These are phyloP conservation scores for Gossypium trilobum DNA, from an alignment of 441 rosid genomes.

Conservation along the genomic window DNA sequence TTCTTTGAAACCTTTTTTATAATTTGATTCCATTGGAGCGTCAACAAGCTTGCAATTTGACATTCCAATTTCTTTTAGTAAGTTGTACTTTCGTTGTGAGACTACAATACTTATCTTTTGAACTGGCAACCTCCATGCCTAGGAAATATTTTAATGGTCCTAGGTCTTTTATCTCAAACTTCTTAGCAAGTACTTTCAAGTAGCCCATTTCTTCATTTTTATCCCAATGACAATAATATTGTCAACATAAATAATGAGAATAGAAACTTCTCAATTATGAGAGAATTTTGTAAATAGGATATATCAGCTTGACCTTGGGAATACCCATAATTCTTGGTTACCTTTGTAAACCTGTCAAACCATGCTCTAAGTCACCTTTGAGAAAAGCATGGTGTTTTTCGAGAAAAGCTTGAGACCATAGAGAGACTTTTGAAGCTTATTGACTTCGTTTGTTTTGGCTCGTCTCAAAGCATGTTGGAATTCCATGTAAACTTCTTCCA, in stretches of 20 bases:
- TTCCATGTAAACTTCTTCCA: background rate
- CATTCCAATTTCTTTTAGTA: background rate
- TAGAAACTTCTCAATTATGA: background rate
- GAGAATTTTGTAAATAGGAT: background rate
- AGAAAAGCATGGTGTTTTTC: no score
- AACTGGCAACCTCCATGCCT: background rate
- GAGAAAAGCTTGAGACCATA: background rate
- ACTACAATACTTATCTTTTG: background rate
- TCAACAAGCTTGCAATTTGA: background rate
- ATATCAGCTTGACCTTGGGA: background rate
- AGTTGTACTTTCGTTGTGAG: background rate
- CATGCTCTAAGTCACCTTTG: background rate
- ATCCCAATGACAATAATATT: background rate
- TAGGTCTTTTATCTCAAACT: background rate
- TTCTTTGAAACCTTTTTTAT: no score
- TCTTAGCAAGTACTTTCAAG: background rate
- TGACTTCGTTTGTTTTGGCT: background rate
- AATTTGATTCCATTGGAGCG: background rate
- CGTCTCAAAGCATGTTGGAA: background rate
- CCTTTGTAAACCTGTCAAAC: background rate
- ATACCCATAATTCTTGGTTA: background rate
- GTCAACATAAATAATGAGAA: background rate
- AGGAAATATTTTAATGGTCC: background rate
- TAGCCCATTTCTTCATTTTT: background rate
- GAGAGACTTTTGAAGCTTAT: background rate